Percentiles rank a stretch among this genome's conserved stretches.
Conservation (phyloP, 2,329 filamentous ascomycete species). For the Leptoxyphium fumago region DNA sequence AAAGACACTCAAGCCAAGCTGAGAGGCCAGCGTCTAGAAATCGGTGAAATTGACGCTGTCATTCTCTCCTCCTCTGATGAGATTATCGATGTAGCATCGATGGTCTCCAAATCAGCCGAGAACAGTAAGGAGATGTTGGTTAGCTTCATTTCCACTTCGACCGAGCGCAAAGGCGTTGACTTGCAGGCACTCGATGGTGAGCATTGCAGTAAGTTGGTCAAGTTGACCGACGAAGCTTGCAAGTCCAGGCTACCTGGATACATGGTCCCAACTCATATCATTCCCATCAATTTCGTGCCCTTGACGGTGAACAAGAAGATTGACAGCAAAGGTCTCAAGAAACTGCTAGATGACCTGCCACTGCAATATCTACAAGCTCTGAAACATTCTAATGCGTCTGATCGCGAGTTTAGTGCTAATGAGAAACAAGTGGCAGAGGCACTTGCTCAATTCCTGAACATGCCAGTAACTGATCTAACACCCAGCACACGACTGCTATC, state of each 20-base stretch:
- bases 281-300: constrained; percentile 57
- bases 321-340: constrained; percentile 50
- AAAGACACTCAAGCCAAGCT: constrained; percentile 89
- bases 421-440: constrained; percentile 23
- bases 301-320: constrained; percentile 83
- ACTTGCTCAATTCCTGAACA: constrained; percentile 25
- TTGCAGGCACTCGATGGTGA: constrained; percentile 23
- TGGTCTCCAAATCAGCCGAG: constrained; percentile 56
- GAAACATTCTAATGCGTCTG: constrained; percentile 12
- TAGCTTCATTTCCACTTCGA: constrained; percentile 45
- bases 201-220: constrained; percentile 9
- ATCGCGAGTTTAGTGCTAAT: constrained; percentile 15
- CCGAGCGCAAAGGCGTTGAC: constrained; percentile 6
- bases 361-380: constrained; percentile 41
- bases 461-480: constrained; percentile 24
- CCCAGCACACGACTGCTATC: constrained; percentile 62
- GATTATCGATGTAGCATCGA: constrained; percentile 57
- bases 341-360: not conserved
- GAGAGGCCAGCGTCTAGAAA: constrained; percentile 74
- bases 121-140: constrained; percentile 73
- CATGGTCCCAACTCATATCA: constrained; percentile 80
- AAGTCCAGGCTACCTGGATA: constrained; percentile 58
- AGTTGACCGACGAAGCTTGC: constrained; percentile 39
- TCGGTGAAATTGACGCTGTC: constrained; percentile 78
- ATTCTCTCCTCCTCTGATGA: constrained; percentile 46